Evolutionary conservation across 352 stramenopile genomes (phyloP).

Genomic region (Pythium aquatile): DNA sequence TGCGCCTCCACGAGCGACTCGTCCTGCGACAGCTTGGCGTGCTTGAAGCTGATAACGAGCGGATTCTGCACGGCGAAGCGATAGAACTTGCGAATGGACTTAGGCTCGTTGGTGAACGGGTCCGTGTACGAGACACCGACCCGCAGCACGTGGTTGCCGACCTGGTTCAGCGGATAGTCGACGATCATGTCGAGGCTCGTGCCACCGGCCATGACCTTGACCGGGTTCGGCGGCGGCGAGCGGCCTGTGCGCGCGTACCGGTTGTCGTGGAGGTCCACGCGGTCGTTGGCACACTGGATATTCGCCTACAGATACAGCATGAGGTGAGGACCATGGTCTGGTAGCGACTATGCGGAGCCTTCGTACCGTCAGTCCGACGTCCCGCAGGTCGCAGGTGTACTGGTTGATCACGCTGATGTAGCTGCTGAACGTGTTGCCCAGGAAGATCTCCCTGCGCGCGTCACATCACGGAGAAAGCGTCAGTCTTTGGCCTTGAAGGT

Average conservation of each 20-base stretch:
- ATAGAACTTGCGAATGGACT: conserved; percentile 91
- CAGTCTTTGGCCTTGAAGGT: background rate
- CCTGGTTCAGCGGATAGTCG: conserved; percentile 87
- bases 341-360: too few relatives aligned
- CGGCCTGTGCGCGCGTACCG: conserved; percentile 66
- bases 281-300: conserved; percentile 84
- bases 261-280: conserved; percentile 78
- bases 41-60: conserved; percentile 84
- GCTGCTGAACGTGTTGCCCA: conserved; percentile 91
- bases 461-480: background rate
- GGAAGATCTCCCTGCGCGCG: conserved; percentile 85
- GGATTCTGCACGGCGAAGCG: conserved; percentile 90
- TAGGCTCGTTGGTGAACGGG: conserved; percentile 69
- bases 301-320: conserved; percentile 40
- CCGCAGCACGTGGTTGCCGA: conserved; percentile 83
- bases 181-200: conserved; percentile 91
- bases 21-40: conserved; percentile 41
- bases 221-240: conserved; percentile 72
- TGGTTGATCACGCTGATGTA: conserved; percentile 93
- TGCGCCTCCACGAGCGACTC: conserved; percentile 74
- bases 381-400: conserved; percentile 72
- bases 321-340: too few relatives aligned
- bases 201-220: conserved; percentile 57
- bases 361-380: conserved; percentile 66
- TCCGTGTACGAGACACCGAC: conserved; percentile 80